Percentiles rank a stretch among this genome's conserved stretches.
Conservation (phyloP, 1,284 basidiomycete genomes). For the Tilletia caries region DNA sequence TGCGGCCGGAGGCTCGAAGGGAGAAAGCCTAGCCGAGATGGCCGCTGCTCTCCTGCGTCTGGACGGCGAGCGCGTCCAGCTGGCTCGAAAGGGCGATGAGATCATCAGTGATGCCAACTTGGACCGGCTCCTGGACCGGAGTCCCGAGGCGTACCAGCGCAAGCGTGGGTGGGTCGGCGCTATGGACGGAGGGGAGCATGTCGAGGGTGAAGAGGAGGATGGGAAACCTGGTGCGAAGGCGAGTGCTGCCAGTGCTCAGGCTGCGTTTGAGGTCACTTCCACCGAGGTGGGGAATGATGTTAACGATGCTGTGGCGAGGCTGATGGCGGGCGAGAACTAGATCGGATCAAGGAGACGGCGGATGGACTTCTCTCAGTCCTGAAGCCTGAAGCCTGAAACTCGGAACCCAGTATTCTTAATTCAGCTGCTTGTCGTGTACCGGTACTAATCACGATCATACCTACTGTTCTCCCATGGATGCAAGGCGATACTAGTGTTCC, state of each 20-base stretch:
- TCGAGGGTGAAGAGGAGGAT: not conserved
- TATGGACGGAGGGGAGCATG: slow-evolving; percentile 3
- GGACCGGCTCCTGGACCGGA: slow-evolving; percentile 74
- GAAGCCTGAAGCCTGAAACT: no score
- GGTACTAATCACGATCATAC: no score
- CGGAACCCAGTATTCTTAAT: no score
- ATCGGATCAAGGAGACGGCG: not conserved
- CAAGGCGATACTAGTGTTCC: no score
- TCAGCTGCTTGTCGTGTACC: no score
- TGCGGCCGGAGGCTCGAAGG: slow-evolving; percentile 58
- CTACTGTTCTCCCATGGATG: no score
- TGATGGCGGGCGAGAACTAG: slow-evolving; percentile 25
- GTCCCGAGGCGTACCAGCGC: slow-evolving; percentile 73
- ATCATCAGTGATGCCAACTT: slow-evolving; percentile 77
- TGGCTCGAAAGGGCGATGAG: slow-evolving; percentile 72
- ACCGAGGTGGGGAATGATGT: slow-evolving; percentile 65
- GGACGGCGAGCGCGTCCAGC: slow-evolving; percentile 82
- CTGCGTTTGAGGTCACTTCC: slow-evolving; percentile 80
- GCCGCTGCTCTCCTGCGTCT: slow-evolving; percentile 74
- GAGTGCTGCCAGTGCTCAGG: not conserved
- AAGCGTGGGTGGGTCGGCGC: slow-evolving; percentile 68
- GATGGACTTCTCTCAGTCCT: no score
- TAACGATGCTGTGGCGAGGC: slow-evolving; percentile 68
- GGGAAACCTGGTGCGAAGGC: not conserved
- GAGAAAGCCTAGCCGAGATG: slow-evolving; percentile 56